These are phyloP conservation scores for Colletotrichum aenigma DNA, from an alignment of 2,329 filamentous ascomycete species.

Conservation along the genomic window DNA sequence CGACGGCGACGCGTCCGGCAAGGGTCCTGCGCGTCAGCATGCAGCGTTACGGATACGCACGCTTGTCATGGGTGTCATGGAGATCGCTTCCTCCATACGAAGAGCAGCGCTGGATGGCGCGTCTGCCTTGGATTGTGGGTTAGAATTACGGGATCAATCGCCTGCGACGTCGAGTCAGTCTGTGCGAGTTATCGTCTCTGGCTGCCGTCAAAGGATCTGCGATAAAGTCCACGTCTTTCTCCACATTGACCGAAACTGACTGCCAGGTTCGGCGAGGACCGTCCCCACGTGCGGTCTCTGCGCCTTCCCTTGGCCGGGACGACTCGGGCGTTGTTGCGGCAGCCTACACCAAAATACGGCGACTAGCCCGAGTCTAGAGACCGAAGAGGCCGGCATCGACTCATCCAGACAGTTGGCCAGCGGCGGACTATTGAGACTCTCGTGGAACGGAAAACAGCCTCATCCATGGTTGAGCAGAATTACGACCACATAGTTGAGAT, in stretches of 20 bases:
- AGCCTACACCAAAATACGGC: neutral
- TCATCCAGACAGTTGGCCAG: neutral
- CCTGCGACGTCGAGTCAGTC: slow-evolving; percentile 1
- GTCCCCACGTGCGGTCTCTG: neutral
- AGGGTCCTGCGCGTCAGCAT: neutral
- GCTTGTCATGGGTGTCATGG: neutral
- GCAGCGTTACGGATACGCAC: neutral
- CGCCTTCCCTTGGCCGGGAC: neutral
- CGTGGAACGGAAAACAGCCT: neutral
- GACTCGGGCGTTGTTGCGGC: neutral
- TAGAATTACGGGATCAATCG: slow-evolving; percentile 3
- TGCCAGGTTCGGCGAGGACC: neutral
- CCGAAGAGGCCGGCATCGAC: neutral
- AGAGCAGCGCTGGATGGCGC: neutral
- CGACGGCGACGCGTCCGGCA: neutral
- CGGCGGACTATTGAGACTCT: neutral
- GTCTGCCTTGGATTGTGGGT: neutral
- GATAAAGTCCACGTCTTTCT: neutral
- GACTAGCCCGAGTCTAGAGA: neutral
- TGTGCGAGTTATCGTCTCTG: neutral
- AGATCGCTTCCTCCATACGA: neutral
- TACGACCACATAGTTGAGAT: neutral
- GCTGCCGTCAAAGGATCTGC: neutral
- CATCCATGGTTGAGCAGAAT: neutral
- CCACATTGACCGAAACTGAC: slow-evolving; percentile 7